Evolutionary conservation across 495 filamentous ascomycete genomes (phyloP).

Genomic region (Mytilinidion resinicola): DNA sequence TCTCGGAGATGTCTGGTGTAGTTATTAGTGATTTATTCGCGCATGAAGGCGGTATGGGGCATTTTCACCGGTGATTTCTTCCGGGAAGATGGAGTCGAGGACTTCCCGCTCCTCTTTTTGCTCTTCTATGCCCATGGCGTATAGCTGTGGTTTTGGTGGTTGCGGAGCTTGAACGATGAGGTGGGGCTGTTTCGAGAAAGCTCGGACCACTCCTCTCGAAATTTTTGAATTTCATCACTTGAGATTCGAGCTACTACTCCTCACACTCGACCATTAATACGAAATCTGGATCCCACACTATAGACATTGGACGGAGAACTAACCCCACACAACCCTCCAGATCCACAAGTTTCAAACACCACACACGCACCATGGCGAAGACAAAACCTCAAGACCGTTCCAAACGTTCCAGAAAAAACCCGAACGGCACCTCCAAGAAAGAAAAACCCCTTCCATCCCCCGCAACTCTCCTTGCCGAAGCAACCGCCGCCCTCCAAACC

Average conservation of each 20-base stretch:
- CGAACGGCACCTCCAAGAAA: slow-evolving; percentile 21
- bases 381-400: slow-evolving; percentile 28
- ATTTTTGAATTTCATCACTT: not conserved
- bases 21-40: not conserved
- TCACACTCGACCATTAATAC: too few relatives aligned
- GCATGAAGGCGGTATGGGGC: not conserved
- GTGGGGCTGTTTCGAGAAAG: slow-evolving; percentile 2
- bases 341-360: not conserved
- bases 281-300: too few relatives aligned
- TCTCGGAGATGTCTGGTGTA: slow-evolving; percentile 70
- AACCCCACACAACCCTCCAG: not conserved
- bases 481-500: slow-evolving; percentile 62
- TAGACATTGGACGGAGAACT: too few relatives aligned
- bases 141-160: not conserved
- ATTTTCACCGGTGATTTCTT: slow-evolving; percentile 78
- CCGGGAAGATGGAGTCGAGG: slow-evolving; percentile 94
- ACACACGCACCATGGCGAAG: slow-evolving; percentile 30
- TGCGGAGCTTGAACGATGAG: not conserved
- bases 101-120: slow-evolving; percentile 85
- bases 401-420: slow-evolving; percentile 20
- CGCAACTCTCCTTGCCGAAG: slow-evolving; percentile 56
- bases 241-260: too few relatives aligned
- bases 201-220: slow-evolving; percentile 7
- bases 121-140: slow-evolving; percentile 72
- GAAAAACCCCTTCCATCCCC: slow-evolving; percentile 13